Evolutionary conservation across 2,329 filamentous ascomycete species (phyloP).

Genomic region (Pseudogymnoascus sp.): DNA sequence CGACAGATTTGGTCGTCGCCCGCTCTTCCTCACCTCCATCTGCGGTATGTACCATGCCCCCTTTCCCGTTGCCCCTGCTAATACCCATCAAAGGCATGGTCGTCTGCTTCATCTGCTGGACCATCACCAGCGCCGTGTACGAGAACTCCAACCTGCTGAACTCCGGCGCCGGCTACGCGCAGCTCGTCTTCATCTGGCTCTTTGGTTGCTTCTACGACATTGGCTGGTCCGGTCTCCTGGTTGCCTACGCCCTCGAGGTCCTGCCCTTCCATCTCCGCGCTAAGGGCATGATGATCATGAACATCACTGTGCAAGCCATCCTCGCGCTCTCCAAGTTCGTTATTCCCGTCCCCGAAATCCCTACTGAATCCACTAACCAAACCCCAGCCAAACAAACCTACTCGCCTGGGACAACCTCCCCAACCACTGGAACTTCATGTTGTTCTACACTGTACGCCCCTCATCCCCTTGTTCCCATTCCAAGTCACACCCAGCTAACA

Average conservation of each 20-base stretch:
- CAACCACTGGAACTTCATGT: constrained; percentile 56
- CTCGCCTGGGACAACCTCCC: constrained; percentile 52
- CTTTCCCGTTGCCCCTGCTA: not conserved
- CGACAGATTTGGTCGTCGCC: constrained; percentile 9
- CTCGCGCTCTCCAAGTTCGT: constrained; percentile 39
- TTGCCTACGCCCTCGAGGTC: constrained; percentile 46
- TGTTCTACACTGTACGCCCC: constrained; percentile 50
- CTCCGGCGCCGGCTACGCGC: constrained; percentile 33
- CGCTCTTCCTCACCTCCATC: constrained; percentile 4
- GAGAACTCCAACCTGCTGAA: constrained; percentile 30
- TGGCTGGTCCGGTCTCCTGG: constrained; percentile 50
- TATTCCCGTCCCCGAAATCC: constrained; percentile 52
- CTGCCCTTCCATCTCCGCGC: constrained; percentile 41
- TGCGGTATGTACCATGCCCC: not conserved
- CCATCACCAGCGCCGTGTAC: constrained; percentile 36
- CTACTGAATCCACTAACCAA: not conserved
- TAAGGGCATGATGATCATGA: constrained; percentile 47
- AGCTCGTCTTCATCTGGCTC: constrained; percentile 42
- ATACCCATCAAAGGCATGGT: constrained; percentile 19
- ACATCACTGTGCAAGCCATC: constrained; percentile 36
- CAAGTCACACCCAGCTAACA: constrained; percentile 12
- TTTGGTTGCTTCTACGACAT: constrained; percentile 45
- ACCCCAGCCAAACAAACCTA: constrained; percentile 51
- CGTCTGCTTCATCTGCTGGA: constrained; percentile 42
- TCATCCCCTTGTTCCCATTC: not conserved